Base-by-base conservation (phyloP, 164 flowering plant genomes). In the Umbilicus rupestris region DNA sequence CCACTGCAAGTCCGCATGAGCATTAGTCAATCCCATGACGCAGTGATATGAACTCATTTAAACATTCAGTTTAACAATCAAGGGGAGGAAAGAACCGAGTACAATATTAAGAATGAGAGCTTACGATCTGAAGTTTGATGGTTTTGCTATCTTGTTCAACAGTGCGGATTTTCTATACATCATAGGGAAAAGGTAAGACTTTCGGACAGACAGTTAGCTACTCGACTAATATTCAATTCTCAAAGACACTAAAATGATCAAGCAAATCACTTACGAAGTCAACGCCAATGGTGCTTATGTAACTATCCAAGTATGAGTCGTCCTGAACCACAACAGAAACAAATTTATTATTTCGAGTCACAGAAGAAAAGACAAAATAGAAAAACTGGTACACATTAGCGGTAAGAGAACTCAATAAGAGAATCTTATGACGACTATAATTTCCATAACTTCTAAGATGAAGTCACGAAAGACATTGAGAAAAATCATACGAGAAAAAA, bases 81-180 rank as follows among this genome's bases (percentile, higher is more conserved):
- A 11, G 1, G 59, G 2, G 31, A 22, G 28, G 17, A 22, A 3
- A 50, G 22, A 22, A 9, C n/a, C 12, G 59, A n/a, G 59, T 8
- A 28, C 30, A n/a, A 28, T 10, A 52, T 24, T 50, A 7, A 50
- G 22, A 26, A 0, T 24, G 8, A 24, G 31, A 52, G 4, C 59
- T 52, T 26, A 52, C 59, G 7, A 52, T 52, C 31, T 52, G 59
- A 10, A 52, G 59, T 52, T 52, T 52, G 59, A 52, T 52, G 59
- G 59, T 52, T 52, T 52, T 52, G 30, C 59, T 12, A 52, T 52
- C 59, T 11, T 52, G 59, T 52, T 52, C 59, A 52, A 52, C 59
- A 9, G 59, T 52, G 31, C 59, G 59, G 31, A 52, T 52, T 52
- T 52, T 52, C 59, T 52, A 10, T 11, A 52, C 55, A 52, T 28